Evolutionary conservation across 2,329 filamentous ascomycete genomes (phyloP), one percentile per base, ranked within the genome.

Genomic region (Parafenestella ontariensis): DNA sequence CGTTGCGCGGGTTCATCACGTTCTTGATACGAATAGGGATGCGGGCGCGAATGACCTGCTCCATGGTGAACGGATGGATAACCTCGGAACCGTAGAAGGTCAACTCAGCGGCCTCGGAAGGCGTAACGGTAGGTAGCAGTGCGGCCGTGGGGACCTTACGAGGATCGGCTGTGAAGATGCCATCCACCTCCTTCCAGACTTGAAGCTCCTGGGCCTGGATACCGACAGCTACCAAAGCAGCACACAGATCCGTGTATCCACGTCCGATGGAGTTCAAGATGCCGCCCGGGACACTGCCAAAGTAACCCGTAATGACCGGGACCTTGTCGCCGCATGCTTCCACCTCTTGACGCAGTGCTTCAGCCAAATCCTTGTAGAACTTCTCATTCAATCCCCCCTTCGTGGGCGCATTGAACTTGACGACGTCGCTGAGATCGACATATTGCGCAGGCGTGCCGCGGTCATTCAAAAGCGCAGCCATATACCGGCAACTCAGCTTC

Each of bases 171-270:
- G 87, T 90, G 77, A 96, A 95, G 72, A 98, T 96, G 54, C 92
- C 93, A 75, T 99, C 95, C 6, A 99, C 95, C 75, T 99, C 95
- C 80, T 99, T 99, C 95, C 95, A 98, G 60, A 99, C 90, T 76
- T 99, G 95, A 47, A 99, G 83, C 76, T 99, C 95, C 49, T 89
- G 81, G 0, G 95, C 95, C 66, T 86, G 82, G n/a, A 96, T 81
- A 3, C 92, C 94, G 9, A 99, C 94, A 1, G 95, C 92, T 46
- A 93, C 89, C 15, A 99, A 82, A 5, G 95, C 93, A 11, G 95
- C 94, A 74, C 95, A 98, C 42, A 99, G 85, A 77, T 99, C 95
- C 9, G 95, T 98, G 77, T 99, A 99, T 26, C 95, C 95, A 66
- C 95, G 89, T 18, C 95, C 95, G 60, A 99, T 91, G 65, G 96